Conservation (phyloP, 345 rosid genomes). For the Clarkia xantiana region DNA sequence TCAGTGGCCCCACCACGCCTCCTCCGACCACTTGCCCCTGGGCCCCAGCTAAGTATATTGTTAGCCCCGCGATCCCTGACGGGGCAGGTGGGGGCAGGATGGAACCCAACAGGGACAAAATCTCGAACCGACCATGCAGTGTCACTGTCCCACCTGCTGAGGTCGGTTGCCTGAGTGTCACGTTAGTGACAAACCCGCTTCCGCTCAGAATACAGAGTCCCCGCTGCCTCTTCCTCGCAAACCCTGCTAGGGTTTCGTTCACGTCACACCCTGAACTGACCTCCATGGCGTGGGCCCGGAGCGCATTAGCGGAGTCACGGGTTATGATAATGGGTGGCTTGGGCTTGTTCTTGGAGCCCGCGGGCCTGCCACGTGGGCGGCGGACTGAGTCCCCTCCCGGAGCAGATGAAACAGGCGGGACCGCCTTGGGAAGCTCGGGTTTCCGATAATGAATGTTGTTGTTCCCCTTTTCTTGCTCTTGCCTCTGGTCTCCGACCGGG, state of each 20-base stretch:
- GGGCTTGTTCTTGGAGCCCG: slow-evolving; percentile 91
- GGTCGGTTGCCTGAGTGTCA: slow-evolving; percentile 69
- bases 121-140: slow-evolving; percentile 91
- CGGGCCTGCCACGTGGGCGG: slow-evolving; percentile 83
- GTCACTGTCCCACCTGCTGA: slow-evolving; percentile 74
- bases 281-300: slow-evolving; percentile 83
- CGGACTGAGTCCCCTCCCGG: slow-evolving; percentile 39
- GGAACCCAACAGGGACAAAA: slow-evolving; percentile 79
- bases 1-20: slow-evolving; percentile 59
- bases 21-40: slow-evolving; percentile 98
- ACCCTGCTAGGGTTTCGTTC: slow-evolving; percentile 51
- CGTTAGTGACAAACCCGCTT: slow-evolving; percentile 79
- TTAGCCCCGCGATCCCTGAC: slow-evolving; percentile 67
- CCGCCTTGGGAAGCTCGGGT: slow-evolving; percentile 26
- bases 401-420: slow-evolving; percentile 37
- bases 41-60: slow-evolving; percentile 78
- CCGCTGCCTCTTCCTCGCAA: slow-evolving; percentile 72
- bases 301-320: slow-evolving; percentile 70
- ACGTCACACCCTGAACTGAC: slow-evolving; percentile 85
- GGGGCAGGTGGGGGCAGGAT: slow-evolving; percentile 91
- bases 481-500: slow-evolving; percentile 30
- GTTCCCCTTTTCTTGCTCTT: slow-evolving; percentile 25
- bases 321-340: slow-evolving; percentile 85
- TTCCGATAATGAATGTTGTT: slow-evolving; percentile 4
- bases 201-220: slow-evolving; percentile 73